phyloP scores from a whole-genome alignment of 2,329 filamentous ascomycete species.

The Ascochyta pisi region DNA sequence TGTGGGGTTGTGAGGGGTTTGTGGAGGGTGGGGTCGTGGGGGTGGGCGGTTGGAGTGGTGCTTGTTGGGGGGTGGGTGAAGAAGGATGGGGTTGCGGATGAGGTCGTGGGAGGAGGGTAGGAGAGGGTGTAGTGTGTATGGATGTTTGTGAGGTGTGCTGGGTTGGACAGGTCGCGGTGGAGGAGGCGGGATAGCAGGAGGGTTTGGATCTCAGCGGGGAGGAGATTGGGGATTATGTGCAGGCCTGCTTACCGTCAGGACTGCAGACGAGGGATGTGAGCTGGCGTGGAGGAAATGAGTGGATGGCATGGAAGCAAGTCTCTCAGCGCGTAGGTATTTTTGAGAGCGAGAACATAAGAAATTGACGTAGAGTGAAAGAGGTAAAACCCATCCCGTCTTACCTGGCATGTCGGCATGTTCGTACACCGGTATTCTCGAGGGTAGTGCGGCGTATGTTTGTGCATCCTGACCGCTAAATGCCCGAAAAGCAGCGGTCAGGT shows the following conservation, averaged over 20 bases:
- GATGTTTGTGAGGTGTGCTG: slow-evolving; percentile 84
- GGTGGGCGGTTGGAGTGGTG: slow-evolving; percentile 54
- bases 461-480: slow-evolving; percentile 29
- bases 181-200: slow-evolving; percentile 75
- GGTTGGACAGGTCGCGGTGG: slow-evolving; percentile 77
- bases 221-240: slow-evolving; percentile 74
- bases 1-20: slow-evolving; percentile 73
- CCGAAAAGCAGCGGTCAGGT: slow-evolving; percentile 32
- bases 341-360: not conserved
- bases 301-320: too few species aligned
- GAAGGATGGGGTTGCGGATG: slow-evolving; percentile 53
- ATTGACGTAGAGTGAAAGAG: not conserved
- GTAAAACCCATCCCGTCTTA: slow-evolving; percentile 43
- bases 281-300: too few species aligned
- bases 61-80: slow-evolving; percentile 55
- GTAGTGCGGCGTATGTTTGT: slow-evolving; percentile 7
- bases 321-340: too few species aligned
- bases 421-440: slow-evolving; percentile 55
- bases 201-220: slow-evolving; percentile 73
- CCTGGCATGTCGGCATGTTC: slow-evolving; percentile 73
- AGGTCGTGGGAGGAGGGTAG: slow-evolving; percentile 56
- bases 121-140: slow-evolving; percentile 78
- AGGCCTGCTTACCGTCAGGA: slow-evolving; percentile 66
- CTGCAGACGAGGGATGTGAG: too few species aligned
- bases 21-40: slow-evolving; percentile 74